Evolutionary conservation across 2,329 filamentous ascomycete genomes (phyloP), one percentile per base, ranked within the genome.

Genomic region (Aspergillus sp.): DNA sequence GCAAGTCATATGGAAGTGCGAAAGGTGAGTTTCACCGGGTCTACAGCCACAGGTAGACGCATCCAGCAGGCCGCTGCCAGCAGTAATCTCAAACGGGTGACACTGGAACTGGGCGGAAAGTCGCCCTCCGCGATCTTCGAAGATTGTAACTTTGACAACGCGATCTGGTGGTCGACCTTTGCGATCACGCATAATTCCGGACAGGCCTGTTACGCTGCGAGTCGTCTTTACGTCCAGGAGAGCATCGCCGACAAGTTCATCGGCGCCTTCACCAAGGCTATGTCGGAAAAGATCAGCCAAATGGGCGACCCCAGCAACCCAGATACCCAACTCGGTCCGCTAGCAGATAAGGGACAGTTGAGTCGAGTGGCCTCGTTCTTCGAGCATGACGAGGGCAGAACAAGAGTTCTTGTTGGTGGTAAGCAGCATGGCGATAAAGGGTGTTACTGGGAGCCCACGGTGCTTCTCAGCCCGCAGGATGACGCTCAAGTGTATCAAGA

Each of bases 11-110:
- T 69, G 60, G 55, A 61, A 3, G 60, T 75, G 8, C 60, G 66
- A 43, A 75, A 75, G 58, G 59, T 75, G 9, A 62, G 69, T 2
- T 75, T 75, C 57, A 75, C 73, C 0, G 73, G 73, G 3, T 68
- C 65, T 19, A 66, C 66, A 0, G 23, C 63, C 2, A 65, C 68
- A 2, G 73, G 72, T 1, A 64, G 67, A 3, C 64, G 64, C 27
- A 70, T 75, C 17, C 49, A 72, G 11, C 62, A 66, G 41, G 64
- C 68, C 3, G 63, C 70, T 2, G 66, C 73, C 1, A 46, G 54
- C 1, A 67, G 67, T 0, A 75, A 73, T 21, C 57, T 75, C 31
- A 75, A 75, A 56, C 68, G 68, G 7, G 67, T 74, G 11, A 69
- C 67, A 1, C 61, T 75, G 2, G 73, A 75, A 51, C 64, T 74